phyloP scores from a whole-genome alignment of 1,284 basidiomycete genomes.

The Butyriboletus appendiculatus region DNA sequence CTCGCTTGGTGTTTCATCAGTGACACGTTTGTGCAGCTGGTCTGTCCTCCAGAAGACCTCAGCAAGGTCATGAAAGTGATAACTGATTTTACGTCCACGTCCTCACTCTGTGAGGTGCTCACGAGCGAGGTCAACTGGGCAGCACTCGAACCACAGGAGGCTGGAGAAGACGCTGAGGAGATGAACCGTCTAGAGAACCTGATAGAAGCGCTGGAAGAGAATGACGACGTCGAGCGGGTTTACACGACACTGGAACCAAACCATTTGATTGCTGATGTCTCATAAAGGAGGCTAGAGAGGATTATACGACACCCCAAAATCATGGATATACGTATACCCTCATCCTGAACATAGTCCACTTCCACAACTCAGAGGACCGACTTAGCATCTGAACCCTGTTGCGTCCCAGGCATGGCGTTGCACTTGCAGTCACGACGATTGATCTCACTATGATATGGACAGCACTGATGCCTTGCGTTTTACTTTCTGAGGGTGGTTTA shows the following conservation, averaged over 20 bases:
- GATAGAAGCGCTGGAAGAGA: slow-evolving; percentile 57
- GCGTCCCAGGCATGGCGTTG: neutral
- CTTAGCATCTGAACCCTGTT: neutral
- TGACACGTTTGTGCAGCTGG: slow-evolving; percentile 44
- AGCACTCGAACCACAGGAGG: slow-evolving; percentile 44
- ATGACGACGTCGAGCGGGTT: slow-evolving; percentile 64
- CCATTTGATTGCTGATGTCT: slow-evolving; percentile 25
- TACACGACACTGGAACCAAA: slow-evolving; percentile 54
- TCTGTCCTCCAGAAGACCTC: slow-evolving; percentile 52
- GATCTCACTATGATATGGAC: neutral
- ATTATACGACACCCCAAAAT: neutral
- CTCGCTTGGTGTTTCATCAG: neutral
- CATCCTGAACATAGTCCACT: neutral
- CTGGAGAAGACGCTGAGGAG: slow-evolving; percentile 38
- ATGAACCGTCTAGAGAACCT: slow-evolving; percentile 46
- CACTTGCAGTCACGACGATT: neutral
- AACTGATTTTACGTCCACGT: slow-evolving; percentile 32
- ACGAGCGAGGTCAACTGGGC: slow-evolving; percentile 60
- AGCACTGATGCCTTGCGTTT: slow-evolving; percentile 9
- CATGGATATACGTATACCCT: slow-evolving; percentile 1
- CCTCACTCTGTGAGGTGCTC: slow-evolving; percentile 43
- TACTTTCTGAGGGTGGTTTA: slow-evolving; percentile 8
- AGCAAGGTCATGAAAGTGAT: slow-evolving; percentile 47
- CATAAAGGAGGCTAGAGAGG: slow-evolving; percentile 16
- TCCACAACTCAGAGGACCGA: neutral